phyloP scores from a whole-genome alignment of 2,329 filamentous ascomycete species.

The Proliferodiscus dingleyae region DNA sequence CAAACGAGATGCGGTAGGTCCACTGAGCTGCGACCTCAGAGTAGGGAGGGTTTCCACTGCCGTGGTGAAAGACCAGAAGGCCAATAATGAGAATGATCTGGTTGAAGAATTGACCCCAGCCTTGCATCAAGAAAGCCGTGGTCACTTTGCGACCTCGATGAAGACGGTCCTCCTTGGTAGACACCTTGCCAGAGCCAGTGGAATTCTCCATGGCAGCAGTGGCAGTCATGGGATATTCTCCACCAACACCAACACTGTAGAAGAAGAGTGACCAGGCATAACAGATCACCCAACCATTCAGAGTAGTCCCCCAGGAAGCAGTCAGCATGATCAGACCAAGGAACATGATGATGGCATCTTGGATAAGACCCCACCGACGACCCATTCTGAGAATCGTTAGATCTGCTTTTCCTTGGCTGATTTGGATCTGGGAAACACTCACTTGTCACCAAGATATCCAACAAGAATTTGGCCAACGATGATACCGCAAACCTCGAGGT shows the following conservation, averaged over 20 bases:
- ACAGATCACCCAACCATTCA: slow-evolving; percentile 95
- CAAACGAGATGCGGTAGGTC: slow-evolving; percentile 89
- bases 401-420: slow-evolving; percentile 5
- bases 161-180: slow-evolving; percentile 86
- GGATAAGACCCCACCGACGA: slow-evolving; percentile 90
- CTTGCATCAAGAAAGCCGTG: slow-evolving; percentile 95
- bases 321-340: slow-evolving; percentile 87
- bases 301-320: slow-evolving; percentile 78
- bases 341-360: slow-evolving; percentile 94
- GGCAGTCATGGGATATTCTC: slow-evolving; percentile 95
- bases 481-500: slow-evolving; percentile 90
- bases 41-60: slow-evolving; percentile 60
- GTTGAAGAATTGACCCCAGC: slow-evolving; percentile 95
- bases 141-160: slow-evolving; percentile 96
- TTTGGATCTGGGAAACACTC: slow-evolving; percentile 29
- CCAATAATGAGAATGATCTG: slow-evolving; percentile 83
- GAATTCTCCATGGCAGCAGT: slow-evolving; percentile 93
- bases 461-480: slow-evolving; percentile 90
- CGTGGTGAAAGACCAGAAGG: slow-evolving; percentile 80
- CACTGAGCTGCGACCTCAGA: slow-evolving; percentile 73
- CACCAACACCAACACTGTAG: slow-evolving; percentile 72
- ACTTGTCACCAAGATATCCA: slow-evolving; percentile 71
- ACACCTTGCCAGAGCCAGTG: slow-evolving; percentile 78
- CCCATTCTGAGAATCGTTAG: slow-evolving; percentile 67
- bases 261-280: slow-evolving; percentile 95